phyloP scores from a whole-genome alignment of 2,329 filamentous ascomycete genomes.

The Alternaria ethzedia region DNA sequence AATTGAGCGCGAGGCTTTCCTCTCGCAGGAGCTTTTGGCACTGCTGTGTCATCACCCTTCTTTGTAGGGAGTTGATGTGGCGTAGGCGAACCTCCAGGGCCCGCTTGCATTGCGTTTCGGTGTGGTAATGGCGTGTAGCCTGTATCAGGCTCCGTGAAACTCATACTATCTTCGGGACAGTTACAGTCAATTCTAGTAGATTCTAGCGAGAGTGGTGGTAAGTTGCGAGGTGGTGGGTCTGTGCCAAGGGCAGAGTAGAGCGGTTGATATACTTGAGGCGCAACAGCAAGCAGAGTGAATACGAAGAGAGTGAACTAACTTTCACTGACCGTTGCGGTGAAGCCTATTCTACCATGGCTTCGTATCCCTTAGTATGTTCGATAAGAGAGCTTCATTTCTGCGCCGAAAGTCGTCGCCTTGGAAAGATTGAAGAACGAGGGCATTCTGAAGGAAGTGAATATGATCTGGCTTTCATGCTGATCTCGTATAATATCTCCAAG shows the following conservation, averaged over 20 bases:
- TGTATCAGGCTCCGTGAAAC: background rate
- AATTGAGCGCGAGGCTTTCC: conserved; percentile 1
- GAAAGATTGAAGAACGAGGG: background rate
- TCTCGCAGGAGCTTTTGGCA: background rate
- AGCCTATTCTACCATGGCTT: background rate
- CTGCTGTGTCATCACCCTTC: background rate
- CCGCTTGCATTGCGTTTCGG: background rate
- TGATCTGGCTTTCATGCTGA: background rate
- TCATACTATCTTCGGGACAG: background rate
- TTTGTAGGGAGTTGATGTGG: background rate
- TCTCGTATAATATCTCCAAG: background rate
- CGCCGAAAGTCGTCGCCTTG: background rate
- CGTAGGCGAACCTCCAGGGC: background rate
- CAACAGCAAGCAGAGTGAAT: background rate
- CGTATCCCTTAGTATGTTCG: background rate
- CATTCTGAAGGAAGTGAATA: background rate
- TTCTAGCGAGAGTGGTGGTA: background rate
- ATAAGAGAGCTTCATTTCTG: background rate
- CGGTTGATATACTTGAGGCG: background rate
- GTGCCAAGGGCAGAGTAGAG: background rate
- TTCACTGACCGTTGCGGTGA: background rate
- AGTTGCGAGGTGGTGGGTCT: background rate
- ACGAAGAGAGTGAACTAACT: background rate
- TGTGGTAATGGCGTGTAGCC: background rate
- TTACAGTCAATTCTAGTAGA: background rate